phyloP scores from a whole-genome alignment of 176 grass and related monocot genomes.

The Carex cristatella region DNA sequence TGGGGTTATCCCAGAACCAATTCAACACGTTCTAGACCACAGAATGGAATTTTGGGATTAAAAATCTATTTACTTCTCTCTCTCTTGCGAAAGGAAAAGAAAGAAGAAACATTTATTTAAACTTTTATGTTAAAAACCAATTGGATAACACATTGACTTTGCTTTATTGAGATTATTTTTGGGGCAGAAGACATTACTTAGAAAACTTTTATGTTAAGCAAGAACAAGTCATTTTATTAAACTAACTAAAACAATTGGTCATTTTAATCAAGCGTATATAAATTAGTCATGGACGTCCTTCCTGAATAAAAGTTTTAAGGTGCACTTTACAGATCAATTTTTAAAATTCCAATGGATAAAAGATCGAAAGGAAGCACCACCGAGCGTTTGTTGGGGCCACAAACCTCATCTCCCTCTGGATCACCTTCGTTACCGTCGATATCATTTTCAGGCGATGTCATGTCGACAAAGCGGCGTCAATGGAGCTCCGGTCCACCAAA shows the following conservation, averaged over 20 bases:
- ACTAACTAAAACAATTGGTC: background rate
- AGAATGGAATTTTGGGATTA: background rate
- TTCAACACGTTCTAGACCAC: slow-evolving; percentile 7
- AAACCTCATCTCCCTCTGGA: background rate
- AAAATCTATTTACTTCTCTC: background rate
- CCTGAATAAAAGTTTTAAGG: background rate
- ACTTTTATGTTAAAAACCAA: background rate
- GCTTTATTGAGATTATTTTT: background rate
- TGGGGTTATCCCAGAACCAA: background rate
- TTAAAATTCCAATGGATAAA: slow-evolving; percentile 17
- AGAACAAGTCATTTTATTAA: background rate
- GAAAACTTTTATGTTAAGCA: background rate
- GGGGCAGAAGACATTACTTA: background rate
- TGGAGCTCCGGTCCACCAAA: slow-evolving; percentile 15
- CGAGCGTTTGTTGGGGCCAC: background rate
- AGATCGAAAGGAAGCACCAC: slow-evolving; percentile 11
- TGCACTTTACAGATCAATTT: background rate
- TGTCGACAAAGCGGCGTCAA: slow-evolving; percentile 10
- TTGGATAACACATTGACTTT: background rate
- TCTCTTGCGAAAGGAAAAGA: background rate
- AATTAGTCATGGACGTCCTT: background rate
- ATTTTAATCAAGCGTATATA: background rate
- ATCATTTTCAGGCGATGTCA: background rate
- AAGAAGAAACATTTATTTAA: background rate
- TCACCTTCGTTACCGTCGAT: background rate